Evolutionary conservation across 208 protist species (phyloP).

Genomic region (Entamoeba invadens): DNA sequence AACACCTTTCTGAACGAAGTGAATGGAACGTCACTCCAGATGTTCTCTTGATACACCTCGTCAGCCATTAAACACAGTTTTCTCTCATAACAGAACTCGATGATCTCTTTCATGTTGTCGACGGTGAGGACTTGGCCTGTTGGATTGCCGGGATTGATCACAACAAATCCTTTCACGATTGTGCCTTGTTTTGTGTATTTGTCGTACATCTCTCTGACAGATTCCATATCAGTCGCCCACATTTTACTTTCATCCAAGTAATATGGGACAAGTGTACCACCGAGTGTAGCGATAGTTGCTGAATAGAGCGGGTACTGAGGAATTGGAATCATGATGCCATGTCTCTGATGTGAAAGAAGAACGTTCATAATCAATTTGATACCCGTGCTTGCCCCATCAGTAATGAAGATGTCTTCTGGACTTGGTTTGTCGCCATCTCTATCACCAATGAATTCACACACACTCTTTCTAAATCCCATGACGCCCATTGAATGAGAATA

Average conservation of each 20-base stretch:
- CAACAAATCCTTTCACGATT: slow-evolving; percentile 61
- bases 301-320: slow-evolving; percentile 98
- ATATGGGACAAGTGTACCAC: slow-evolving; percentile 67
- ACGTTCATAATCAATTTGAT: slow-evolving; percentile 63
- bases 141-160: slow-evolving; percentile 97
- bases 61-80: slow-evolving; percentile 80
- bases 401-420: slow-evolving; percentile 68
- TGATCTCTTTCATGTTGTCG: slow-evolving; percentile 55
- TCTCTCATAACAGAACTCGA: slow-evolving; percentile 52
- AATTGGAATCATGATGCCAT: slow-evolving; percentile 76
- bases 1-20: slow-evolving; percentile 65
- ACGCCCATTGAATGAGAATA: slow-evolving; percentile 55
- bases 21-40: slow-evolving; percentile 63
- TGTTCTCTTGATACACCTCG: slow-evolving; percentile 96
- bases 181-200: slow-evolving; percentile 46
- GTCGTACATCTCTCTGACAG: slow-evolving; percentile 50
- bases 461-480: slow-evolving; percentile 35
- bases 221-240: slow-evolving; percentile 60
- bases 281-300: slow-evolving; percentile 73
- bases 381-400: slow-evolving; percentile 75
- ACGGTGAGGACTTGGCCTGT: slow-evolving; percentile 67
- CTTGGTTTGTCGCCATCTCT: slow-evolving; percentile 59
- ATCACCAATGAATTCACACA: slow-evolving; percentile 72
- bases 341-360: slow-evolving; percentile 24
- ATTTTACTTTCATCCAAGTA: slow-evolving; percentile 68